Conservation (phyloP, 495 filamentous ascomycete species). For the Lichenothelia convexa region DNA sequence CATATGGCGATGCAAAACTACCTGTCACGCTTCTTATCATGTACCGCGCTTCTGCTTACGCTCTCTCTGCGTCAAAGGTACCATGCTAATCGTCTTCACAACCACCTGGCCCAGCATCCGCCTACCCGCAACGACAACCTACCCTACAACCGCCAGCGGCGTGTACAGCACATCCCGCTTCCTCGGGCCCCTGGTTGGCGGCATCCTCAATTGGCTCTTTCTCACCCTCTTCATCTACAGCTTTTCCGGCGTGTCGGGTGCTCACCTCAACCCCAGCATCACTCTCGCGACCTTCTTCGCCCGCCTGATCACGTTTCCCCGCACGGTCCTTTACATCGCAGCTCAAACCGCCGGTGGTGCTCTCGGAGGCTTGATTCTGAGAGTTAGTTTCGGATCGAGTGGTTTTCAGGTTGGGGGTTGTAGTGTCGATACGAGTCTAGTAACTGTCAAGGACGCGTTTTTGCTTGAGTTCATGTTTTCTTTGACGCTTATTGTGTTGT, state of each 20-base stretch:
- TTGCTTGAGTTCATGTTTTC: slow-evolving; percentile 9
- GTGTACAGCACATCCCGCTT: background rate
- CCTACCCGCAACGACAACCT: too few relatives aligned
- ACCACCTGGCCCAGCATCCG: too few relatives aligned
- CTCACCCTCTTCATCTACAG: slow-evolving; percentile 9
- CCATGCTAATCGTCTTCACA: too few relatives aligned
- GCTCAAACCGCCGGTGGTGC: slow-evolving; percentile 5
- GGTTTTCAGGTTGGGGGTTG: slow-evolving; percentile 4
- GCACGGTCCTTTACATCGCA: slow-evolving; percentile 7
- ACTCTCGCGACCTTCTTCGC: slow-evolving; percentile 9
- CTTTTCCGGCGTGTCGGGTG: slow-evolving; percentile 6
- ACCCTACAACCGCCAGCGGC: too few relatives aligned
- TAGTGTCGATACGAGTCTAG: slow-evolving; percentile 4
- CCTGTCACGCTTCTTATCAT: slow-evolving; percentile 1
- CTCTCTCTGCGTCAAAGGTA: slow-evolving; percentile 1
- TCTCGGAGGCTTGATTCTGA: background rate
- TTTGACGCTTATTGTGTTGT: slow-evolving; percentile 6
- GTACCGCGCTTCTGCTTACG: slow-evolving; percentile 3
- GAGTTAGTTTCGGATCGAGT: background rate
- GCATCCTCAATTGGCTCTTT: slow-evolving; percentile 3
- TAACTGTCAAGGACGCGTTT: slow-evolving; percentile 6
- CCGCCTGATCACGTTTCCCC: slow-evolving; percentile 5
- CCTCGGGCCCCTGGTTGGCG: background rate
- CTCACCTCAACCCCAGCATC: slow-evolving; percentile 11
- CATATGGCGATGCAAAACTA: background rate